phyloP scores from a whole-genome alignment of 148 eudicot species.

The Cornus kousa region DNA sequence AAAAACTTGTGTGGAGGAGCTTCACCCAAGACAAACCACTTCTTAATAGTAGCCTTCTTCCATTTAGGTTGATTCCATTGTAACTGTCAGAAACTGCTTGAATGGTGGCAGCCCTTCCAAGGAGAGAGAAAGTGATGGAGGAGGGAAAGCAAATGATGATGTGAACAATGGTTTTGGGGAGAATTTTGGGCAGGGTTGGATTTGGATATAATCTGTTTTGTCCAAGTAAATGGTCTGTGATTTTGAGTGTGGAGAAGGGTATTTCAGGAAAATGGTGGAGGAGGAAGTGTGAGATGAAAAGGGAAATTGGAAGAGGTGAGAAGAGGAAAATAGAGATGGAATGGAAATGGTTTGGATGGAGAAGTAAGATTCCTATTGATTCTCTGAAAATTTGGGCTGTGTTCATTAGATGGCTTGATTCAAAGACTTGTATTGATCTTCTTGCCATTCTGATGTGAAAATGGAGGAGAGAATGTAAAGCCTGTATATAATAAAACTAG shows the following conservation, averaged over 20 bases:
- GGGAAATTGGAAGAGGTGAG: conserved; percentile 16
- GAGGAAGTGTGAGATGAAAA: conserved; percentile 18
- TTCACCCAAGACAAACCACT: conserved; percentile 11
- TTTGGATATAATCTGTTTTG: background rate
- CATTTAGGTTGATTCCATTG: background rate
- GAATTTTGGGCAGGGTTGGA: background rate
- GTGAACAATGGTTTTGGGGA: background rate
- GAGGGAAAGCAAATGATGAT: conserved; percentile 10
- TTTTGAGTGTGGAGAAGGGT: background rate
- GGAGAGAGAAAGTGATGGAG: conserved; percentile 12
- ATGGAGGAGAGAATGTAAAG: background rate
- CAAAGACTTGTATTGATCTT: conserved; percentile 8
- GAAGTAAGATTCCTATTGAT: conserved; percentile 8
- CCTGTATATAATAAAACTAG: background rate
- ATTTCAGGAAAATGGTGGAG: conserved; percentile 8
- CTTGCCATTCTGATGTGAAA: conserved; percentile 4
- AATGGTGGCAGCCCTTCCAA: conserved; percentile 2
- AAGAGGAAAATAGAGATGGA: conserved; percentile 15
- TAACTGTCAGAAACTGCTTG: conserved; percentile 6
- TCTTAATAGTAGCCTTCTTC: conserved; percentile 5
- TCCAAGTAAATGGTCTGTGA: background rate
- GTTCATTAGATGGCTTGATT: conserved; percentile 11
- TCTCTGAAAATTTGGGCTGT: conserved; percentile 16
- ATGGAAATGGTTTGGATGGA: conserved; percentile 5
- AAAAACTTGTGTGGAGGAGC: conserved; percentile 10